Evolutionary conservation across 2,329 filamentous ascomycete genomes (phyloP), one percentile per base, ranked within the genome.

Genomic region (Colletotrichum sp.): DNA sequence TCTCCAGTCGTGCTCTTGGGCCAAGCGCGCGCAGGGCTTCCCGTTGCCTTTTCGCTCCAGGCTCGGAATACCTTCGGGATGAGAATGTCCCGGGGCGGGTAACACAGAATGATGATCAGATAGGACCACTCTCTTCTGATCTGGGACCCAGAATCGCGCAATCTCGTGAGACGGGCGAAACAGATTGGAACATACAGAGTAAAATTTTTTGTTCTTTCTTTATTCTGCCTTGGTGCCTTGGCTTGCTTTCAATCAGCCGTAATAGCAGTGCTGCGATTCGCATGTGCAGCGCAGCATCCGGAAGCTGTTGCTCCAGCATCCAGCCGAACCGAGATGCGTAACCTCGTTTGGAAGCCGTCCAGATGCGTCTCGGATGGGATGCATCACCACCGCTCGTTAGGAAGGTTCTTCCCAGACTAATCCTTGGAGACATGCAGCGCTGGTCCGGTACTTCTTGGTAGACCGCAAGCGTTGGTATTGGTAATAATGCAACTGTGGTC

Each of bases 81-180:
- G 57, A 72, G 70, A 57, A 48, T 73, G 24, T 48, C 26, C 69
- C 63, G 55, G 55, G 44, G 39, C 39, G 48, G 72, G 59, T 70
- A 71, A 67, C 39, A 63, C 30, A 72, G 39, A 16, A 72, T 48
- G 64, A 65, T 68, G 69, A 10, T 68, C 57, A 68, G n/a, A 44
- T 73, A 55, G 69, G 59, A 73, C 69, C 73, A 75, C 73, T 75
- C 70, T 75, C 69, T 75, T 73, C 69, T 68, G 69, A 72, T 36
- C 30, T 26, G n/a, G 44, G 39, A 15, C 9, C 63, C 9, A 64
- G 69, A 72, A 75, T 75, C 69, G 44, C 32, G 57, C 73, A 73
- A 75, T 72, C 55, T 44, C 30, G 34, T 60, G 18, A 44, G 55
- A 68, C 16, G 4, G 10, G 44, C 64, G 32, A 73, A 57, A 48